Base-by-base conservation (phyloP, 768 basidiomycete species). In the Tephrocybe sp. region DNA sequence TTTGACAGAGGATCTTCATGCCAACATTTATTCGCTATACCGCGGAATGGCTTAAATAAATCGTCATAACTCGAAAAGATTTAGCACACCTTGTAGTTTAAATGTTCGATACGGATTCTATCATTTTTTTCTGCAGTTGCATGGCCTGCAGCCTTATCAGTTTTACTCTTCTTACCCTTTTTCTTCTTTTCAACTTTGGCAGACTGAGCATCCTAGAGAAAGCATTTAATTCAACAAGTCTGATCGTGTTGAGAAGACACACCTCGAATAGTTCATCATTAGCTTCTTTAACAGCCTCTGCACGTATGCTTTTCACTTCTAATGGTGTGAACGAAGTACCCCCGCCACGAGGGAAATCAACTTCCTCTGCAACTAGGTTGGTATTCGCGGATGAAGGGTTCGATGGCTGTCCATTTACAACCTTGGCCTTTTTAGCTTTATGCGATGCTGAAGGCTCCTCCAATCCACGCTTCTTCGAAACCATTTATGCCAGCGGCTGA, bases 261-360 rank as follows among this genome's bases (percentile, higher is more conserved):
- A 85, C 89, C 69, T 80, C 68, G 62, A 92, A 88, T 3, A 92
- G 70, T 56, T 93, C 90, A 31, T 80, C 79, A 60, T 94, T 81
- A 0, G 90, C 93, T 65, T 97, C 94, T 63, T 84, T 83, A 8
- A 82, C 72, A 5, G 84, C 96, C 66, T 98, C 96, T 19, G 87
- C 84, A 45, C 86, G 82, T 32, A 92, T 82, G 47, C 84, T 72
- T 68, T 95, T 94, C 48, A 93, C 85, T 67, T 99, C 95, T 6
- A 92, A 71, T 30, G 93, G 87, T 16, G 95, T 97, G 59, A 96
- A 79, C 30, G 74, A 79, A 1, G 92, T 89, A 46, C 96, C 96
- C 22, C 96, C 96, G 22, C 96, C 97, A 59, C 96, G 84, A 51
- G 95, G 95, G 69, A 98, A 99, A 67, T 95, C 92, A 44, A 92